Evolutionary conservation across 192 early-diverging fungal genomes (phyloP).

Genomic region (Backusella macrospora): DNA sequence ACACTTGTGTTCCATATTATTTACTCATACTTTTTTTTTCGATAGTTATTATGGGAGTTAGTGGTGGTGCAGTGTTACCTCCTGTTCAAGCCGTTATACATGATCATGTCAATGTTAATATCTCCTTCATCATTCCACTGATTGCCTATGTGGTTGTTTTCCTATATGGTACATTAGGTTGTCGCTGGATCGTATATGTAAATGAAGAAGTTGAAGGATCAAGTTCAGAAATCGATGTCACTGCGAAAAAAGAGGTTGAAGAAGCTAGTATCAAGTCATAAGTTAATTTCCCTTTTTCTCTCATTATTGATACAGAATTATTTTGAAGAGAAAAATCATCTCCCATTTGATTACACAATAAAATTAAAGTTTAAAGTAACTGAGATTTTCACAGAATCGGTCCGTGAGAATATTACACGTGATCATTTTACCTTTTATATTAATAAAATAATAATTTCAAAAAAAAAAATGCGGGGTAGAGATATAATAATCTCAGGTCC

Average conservation of each 20-base stretch:
- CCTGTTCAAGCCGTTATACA: constrained; percentile 36
- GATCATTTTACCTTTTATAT: not conserved
- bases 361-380: constrained; percentile 7
- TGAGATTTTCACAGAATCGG: constrained; percentile 3
- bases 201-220: constrained; percentile 4
- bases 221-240: not conserved
- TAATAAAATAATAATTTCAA: not conserved
- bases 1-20: not conserved
- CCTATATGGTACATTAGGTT: constrained; percentile 28
- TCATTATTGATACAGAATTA: not conserved
- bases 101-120: constrained; percentile 20
- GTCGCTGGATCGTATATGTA: constrained; percentile 22
- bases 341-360: not conserved
- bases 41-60: constrained; percentile 36
- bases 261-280: not conserved
- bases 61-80: constrained; percentile 34
- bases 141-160: constrained; percentile 27
- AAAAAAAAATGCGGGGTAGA: constrained; percentile 11
- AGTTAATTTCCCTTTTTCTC: not conserved
- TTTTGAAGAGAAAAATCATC: not conserved
- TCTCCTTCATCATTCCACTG: constrained; percentile 27
- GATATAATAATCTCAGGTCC: not conserved
- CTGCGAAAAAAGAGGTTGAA: not conserved
- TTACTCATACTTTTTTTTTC: not conserved
- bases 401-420: constrained; percentile 1